Base-by-base conservation (phyloP, 345 rosid species). In the Hypericum androsaemum region DNA sequence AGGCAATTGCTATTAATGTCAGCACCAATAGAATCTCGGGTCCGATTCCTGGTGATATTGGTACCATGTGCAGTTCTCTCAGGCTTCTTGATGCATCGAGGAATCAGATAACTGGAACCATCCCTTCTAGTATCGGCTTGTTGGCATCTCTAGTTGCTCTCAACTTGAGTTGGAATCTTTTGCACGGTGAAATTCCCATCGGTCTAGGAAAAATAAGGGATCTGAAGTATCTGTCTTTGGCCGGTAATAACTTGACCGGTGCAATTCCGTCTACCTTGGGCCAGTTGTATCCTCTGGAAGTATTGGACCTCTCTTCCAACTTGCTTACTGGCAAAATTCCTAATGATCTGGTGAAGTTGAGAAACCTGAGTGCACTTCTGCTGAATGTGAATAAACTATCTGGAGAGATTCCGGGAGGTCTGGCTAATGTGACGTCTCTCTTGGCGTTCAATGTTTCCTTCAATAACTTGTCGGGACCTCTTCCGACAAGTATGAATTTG, bases 401-500 rank as follows among this genome's bases (percentile, higher is more conserved):
- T 2, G 89, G 86, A 61, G 61, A 65, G 57, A 79, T 82, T 43
- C 86, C 89, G n/a, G 55, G 74, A 0, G 76, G 73, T 57, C 60
- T 82, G 53, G 74, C 75, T 45, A 73, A 73, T 66, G 64, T 50
- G 40, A 55, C 83, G 6, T 37, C 54, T 12, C 83, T 82, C 40
- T 58, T 74, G n/a, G 58, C 60, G 2, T 74, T 82, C 64, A 77
- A 82, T 50, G 77, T 75, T 57, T 82, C 89, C 43, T 74, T 71
- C 66, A 79, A 82, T 55, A 57, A 82, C 70, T 57, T 82, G 53
- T 77, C 83, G 11, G 89, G 89, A 51, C 76, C 82, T 8, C 60
- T 82, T 66, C 85, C 77, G 15, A 47, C 54, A 7, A 73, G 71
- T 47, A 65, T 59, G 54, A 63, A 53, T 60, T 61, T 71, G 59